Base-by-base conservation (phyloP, 2,329 filamentous ascomycete species). In the Aspergillus neoniger region DNA sequence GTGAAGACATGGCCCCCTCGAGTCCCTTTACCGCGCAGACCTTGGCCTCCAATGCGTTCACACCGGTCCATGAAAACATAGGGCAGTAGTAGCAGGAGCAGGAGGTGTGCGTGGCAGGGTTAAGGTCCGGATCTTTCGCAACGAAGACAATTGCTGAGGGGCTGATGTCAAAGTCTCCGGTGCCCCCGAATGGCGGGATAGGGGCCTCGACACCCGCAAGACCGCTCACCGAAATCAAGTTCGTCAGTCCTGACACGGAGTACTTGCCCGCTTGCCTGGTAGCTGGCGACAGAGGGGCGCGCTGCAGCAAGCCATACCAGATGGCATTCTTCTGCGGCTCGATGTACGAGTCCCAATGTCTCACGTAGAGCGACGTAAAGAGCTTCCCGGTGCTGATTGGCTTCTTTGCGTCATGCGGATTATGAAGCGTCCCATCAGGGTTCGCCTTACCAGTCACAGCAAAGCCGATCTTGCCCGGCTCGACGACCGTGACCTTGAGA, bases 271-370 rank as follows among this genome's bases (percentile, higher is more conserved):
- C 74, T 54, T 72, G 72, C 30, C 75, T 68, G 17, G 72, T 74
- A 8, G 72, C 71, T 3, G 77, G 73, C 10, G 74, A 70, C 28
- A 77, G 63, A 14, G 77, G 72, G 17, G 74, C 69, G 58, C 73
- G 76, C 63, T 78, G 73, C 15, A 85, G 71, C 39, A 81, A 69
- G 23, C 79, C 82, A 66, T 79, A 80, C 69, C 77, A 84, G 48
- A 85, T 79, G 0, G 81, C 69, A 63, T 81, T 82, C 56, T 75
- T 78, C 67, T 83, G 76, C n/a, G 79, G 77, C 21, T 77, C 76
- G 14, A 82, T 70, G 64, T 81, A 84, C 5, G 76, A 70, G 64
- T 84, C 82, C 82, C 82, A 84, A 64, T 84, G 82, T 38, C 82
- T 75, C 12, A 84, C 82, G 66, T 81, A 83, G 17, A 83, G 73